phyloP scores from a whole-genome alignment of 1,284 basidiomycete genomes.

The Naganishia sp. region DNA sequence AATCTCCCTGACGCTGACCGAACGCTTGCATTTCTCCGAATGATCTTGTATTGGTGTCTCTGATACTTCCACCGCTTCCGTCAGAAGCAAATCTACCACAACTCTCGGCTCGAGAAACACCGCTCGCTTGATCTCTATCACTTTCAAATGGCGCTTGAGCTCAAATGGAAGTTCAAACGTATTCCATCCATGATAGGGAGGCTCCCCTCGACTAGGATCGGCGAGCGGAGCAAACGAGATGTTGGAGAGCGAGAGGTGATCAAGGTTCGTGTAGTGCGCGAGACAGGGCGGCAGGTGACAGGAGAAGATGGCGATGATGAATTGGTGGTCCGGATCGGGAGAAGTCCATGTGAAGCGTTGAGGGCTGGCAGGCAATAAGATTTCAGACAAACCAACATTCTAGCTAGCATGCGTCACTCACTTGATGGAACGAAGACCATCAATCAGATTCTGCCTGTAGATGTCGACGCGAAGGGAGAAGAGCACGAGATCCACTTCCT shows the following conservation, averaged over 20 bases:
- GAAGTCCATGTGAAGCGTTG: constrained; percentile 29
- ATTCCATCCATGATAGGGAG: constrained; percentile 21
- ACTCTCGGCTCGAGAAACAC: constrained; percentile 30
- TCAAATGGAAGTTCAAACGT: constrained; percentile 13
- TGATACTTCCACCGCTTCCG: constrained; percentile 6
- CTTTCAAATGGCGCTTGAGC: constrained; percentile 11
- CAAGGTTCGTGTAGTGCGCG: constrained; percentile 20
- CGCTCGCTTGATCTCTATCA: constrained; percentile 26
- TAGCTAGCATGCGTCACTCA: not conserved
- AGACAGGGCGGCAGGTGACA: constrained; percentile 23
- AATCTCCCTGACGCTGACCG: not conserved
- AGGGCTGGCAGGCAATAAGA: constrained; percentile 1
- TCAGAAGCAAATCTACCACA: constrained; percentile 21
- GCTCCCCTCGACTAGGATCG: constrained; percentile 28
- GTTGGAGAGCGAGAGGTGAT: constrained; percentile 24
- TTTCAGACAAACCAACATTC: not conserved
- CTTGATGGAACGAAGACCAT: constrained; percentile 25
- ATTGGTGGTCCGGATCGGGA: constrained; percentile 31
- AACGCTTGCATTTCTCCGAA: not conserved
- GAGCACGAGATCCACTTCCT: constrained; percentile 22
- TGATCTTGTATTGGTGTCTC: constrained; percentile 1
- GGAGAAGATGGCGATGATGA: constrained; percentile 32
- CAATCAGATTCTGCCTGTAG: constrained; percentile 18
- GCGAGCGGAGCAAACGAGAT: constrained; percentile 28
- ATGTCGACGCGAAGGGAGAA: constrained; percentile 28